Base-by-base conservation (phyloP, 495 filamentous ascomycete species). In the Xylaria acuta region DNA sequence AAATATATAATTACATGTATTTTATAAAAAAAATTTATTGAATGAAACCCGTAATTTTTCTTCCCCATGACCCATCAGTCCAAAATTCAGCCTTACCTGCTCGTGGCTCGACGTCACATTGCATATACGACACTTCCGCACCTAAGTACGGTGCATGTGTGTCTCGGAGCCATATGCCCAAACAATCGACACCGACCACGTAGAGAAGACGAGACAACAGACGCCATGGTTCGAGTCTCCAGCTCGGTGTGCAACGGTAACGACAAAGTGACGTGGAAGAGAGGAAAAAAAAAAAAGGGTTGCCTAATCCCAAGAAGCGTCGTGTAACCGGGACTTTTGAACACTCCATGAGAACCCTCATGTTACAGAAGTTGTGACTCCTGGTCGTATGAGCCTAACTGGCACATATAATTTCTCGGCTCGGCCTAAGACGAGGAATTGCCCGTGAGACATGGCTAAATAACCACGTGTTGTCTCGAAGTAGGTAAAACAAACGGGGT, bases 141-240 rank as follows among this genome's bases (percentile, higher is more conserved):
- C 9, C 16, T 12, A 6, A 27, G 7, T 11, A 32, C 12, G 2
- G 38, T 56, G 47, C 30, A 5, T 30, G 14, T 30, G 12, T 69
- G 54, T 69, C 54, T 69, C 67, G 53, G 67, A 34, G 43, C 36
- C 41, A 69, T 25, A 69, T 60, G 38, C 67, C 53, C 30, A 47
- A 69, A 69, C 65, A 14, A 67, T 49, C 64, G 67, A 54, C 54
- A 22, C 9, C 60, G 38, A 30, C 60, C 60, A 64, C 60, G 60
- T 64, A 38, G 60, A 60, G 58, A 18, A 38, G 38, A 25, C 22
- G 60, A 43, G 38, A 43, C 22, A 38, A 25, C 60, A 25, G n/a
- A n/a, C 60, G 60, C 60, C 60, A 60, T 60, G 60, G 60, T 41
- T 41, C 38, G 60, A 64, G 22, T 64, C 60, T n/a, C 32, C 16